phyloP scores from a whole-genome alignment of 176 grass and related monocot genomes.

The Dendrocalamus sinicus region DNA sequence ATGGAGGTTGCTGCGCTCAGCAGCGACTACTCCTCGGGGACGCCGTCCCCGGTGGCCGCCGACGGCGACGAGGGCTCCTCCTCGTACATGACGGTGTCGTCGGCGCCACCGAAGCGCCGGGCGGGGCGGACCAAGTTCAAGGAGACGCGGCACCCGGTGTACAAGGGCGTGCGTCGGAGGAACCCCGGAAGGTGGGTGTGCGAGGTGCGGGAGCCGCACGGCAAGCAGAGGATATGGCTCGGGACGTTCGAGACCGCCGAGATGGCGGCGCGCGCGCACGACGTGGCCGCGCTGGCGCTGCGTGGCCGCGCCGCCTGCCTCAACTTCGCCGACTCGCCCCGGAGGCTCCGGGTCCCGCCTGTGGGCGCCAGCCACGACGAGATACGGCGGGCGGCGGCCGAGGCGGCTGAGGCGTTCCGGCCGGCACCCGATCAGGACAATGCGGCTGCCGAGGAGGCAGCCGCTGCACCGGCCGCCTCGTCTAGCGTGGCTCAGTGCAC shows the following conservation, averaged over 20 bases:
- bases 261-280: constrained; percentile 93
- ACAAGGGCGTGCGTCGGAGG: constrained; percentile 82
- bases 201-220: constrained; percentile 90
- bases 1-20: constrained; percentile 38
- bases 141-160: constrained; percentile 90
- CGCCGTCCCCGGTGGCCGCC: constrained; percentile 33
- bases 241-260: constrained; percentile 89
- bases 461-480: background rate
- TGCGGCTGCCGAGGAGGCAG: constrained; percentile 2
- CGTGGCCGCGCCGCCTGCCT: constrained; percentile 81
- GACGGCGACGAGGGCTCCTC: constrained; percentile 37
- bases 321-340: constrained; percentile 90
- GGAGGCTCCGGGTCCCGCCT: constrained; percentile 50
- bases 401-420: constrained; percentile 60
- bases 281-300: constrained; percentile 77
- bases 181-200: constrained; percentile 94
- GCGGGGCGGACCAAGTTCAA: constrained; percentile 95
- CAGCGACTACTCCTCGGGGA: constrained; percentile 53
- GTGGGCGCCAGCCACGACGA: constrained; percentile 53
- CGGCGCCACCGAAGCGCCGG: constrained; percentile 74
- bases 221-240: constrained; percentile 89
- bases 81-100: constrained; percentile 81
- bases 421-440: constrained; percentile 9
- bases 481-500: background rate
- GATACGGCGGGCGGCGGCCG: constrained; percentile 61